These are phyloP conservation scores for Neurospora sp. DNA, from an alignment of 495 filamentous ascomycete species.

Conservation along the genomic window DNA sequence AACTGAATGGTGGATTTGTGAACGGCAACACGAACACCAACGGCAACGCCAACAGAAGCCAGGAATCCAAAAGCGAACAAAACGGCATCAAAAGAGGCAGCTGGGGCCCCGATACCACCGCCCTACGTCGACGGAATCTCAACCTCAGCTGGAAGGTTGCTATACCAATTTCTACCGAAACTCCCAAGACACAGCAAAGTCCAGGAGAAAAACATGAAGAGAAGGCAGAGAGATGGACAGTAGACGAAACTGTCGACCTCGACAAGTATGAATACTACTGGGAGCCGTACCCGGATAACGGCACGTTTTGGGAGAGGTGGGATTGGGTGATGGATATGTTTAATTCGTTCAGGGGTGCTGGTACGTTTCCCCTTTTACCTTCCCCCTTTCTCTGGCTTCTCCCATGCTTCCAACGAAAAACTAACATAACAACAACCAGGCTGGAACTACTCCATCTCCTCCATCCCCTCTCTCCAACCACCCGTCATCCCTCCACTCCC, in stretches of 20 bases:
- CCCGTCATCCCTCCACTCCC: conserved; percentile 17
- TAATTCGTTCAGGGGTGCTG: conserved; percentile 56
- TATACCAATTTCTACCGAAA: neutral
- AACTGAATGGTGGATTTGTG: neutral
- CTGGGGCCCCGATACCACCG: neutral
- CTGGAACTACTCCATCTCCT: conserved; percentile 64
- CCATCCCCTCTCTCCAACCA: conserved; percentile 42
- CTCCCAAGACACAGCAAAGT: neutral
- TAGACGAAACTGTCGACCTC: conserved; percentile 6
- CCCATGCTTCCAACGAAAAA: neutral
- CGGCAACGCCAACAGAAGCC: neutral
- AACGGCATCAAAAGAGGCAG: neutral
- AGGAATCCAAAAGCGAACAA: neutral
- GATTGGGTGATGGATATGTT: conserved; percentile 63
- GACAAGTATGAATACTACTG: conserved; percentile 46
- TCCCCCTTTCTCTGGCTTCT: neutral
- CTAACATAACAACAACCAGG: conserved; percentile 24
- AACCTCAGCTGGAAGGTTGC: neutral
- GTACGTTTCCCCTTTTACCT: conserved; percentile 9
- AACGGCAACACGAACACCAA: neutral
- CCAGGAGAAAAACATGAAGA: conserved; percentile 15
- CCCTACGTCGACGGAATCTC: neutral
- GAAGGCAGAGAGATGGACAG: conserved; percentile 21
- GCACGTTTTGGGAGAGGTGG: conserved; percentile 48
- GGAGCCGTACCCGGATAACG: conserved; percentile 57